phyloP scores from a whole-genome alignment of 257 asterid species.

The Fraxinus anomala region DNA sequence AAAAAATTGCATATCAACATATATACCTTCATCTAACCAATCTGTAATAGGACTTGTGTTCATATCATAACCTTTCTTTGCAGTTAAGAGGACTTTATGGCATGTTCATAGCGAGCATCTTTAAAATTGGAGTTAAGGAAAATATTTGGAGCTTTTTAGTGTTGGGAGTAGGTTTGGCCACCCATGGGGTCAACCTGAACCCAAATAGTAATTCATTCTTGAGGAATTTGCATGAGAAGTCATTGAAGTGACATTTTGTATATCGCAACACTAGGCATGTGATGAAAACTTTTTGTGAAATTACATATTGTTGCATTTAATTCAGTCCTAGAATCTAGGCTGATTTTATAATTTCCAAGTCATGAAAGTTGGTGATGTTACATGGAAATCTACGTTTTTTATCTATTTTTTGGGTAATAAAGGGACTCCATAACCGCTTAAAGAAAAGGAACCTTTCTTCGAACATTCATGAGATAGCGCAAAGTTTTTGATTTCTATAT shows the following conservation, averaged over 20 bases:
- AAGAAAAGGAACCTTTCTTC: not conserved
- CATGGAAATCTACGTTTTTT: not conserved
- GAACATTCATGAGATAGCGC: not conserved
- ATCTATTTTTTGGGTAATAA: not conserved
- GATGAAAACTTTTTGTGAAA: not conserved
- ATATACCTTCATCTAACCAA: no score
- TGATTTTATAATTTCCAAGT: not conserved
- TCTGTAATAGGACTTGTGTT: no score
- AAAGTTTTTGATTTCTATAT: not conserved
- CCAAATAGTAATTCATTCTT: not conserved
- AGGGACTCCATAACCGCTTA: not conserved
- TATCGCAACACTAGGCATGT: not conserved
- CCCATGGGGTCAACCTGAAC: not conserved
- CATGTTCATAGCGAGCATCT: not conserved
- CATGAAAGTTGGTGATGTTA: not conserved
- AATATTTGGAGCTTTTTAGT: not conserved
- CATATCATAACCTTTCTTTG: not conserved
- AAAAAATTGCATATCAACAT: no score
- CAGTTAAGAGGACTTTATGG: not conserved
- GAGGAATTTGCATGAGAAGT: not conserved
- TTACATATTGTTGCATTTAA: no score
- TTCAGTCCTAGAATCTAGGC: not conserved
- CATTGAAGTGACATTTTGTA: not conserved
- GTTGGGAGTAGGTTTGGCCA: not conserved
- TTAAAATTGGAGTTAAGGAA: not conserved